These are phyloP conservation scores for Puccinia triticina DNA, from an alignment of 1,284 basidiomycete species.

Conservation along the genomic window DNA sequence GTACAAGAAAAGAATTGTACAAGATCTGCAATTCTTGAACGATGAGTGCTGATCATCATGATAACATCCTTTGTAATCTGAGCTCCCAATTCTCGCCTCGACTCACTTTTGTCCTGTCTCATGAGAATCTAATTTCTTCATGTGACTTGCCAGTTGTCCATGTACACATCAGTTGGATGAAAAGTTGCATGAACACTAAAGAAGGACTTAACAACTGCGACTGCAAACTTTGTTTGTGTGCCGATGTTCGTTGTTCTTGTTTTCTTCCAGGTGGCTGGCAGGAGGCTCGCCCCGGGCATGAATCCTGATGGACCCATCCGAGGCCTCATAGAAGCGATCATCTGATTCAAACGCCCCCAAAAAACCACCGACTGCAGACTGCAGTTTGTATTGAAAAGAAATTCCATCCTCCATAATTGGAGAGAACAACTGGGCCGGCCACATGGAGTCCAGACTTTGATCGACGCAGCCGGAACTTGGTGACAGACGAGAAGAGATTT, in stretches of 20 bases:
- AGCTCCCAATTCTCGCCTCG: not conserved
- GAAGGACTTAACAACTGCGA: too few species aligned
- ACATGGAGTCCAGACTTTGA: not conserved
- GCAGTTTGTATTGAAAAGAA: not conserved
- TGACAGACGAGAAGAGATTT: not conserved
- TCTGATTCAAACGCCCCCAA: constrained; percentile 2
- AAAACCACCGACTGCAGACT: too few species aligned
- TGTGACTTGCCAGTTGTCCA: constrained; percentile 21
- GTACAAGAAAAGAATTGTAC: not conserved
- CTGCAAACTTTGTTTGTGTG: not conserved
- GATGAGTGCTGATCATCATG: not conserved
- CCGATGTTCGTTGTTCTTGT: not conserved
- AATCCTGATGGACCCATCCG: constrained; percentile 1
- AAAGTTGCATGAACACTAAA: too few species aligned
- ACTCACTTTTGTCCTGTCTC: constrained; percentile 4
- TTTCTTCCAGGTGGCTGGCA: constrained; percentile 24
- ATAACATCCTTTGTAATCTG: not conserved
- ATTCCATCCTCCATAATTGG: not conserved
- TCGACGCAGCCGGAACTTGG: not conserved
- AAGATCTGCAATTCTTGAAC: not conserved
- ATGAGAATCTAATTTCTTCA: not conserved
- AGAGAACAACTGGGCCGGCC: not conserved
- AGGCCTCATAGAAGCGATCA: not conserved
- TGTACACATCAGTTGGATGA: too few species aligned
- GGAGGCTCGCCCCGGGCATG: constrained; percentile 3